Evolutionary conservation across 768 basidiomycete genomes (phyloP).

Genomic region (Boletus vinaceobasis): DNA sequence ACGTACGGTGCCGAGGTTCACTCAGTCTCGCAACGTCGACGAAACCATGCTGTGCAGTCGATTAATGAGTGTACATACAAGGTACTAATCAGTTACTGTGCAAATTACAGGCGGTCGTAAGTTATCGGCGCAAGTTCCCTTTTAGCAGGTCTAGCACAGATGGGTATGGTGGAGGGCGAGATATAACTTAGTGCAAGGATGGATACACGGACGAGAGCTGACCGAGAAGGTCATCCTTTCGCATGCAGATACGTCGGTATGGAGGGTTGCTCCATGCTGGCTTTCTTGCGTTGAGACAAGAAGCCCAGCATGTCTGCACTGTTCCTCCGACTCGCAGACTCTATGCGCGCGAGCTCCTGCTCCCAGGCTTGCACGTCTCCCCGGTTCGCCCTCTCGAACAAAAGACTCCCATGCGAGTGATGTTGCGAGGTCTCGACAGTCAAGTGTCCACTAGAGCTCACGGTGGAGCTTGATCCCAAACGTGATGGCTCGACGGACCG

Average conservation of each 20-base stretch:
- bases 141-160: conserved; percentile 8
- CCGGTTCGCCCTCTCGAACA: conserved; percentile 28
- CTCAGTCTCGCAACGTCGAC: neutral
- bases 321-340: conserved; percentile 51
- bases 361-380: conserved; percentile 68
- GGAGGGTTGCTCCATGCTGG: conserved; percentile 18
- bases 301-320: conserved; percentile 38
- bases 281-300: conserved; percentile 27
- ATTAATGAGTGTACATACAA: conserved; percentile 15
- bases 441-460: conserved; percentile 49
- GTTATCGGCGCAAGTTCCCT: conserved; percentile 1
- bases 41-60: conserved; percentile 13
- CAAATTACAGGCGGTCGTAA: conserved; percentile 14
- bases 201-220: conserved; percentile 2
- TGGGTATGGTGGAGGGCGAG: conserved; percentile 1
- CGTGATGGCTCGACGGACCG: conserved; percentile 27
- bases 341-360: conserved; percentile 70
- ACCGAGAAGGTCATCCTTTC: conserved; percentile 17
- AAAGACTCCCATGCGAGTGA: conserved; percentile 14
- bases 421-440: conserved; percentile 17
- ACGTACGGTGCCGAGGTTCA: neutral
- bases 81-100: conserved; percentile 3
- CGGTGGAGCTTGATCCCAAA: conserved; percentile 28
- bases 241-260: conserved; percentile 22
- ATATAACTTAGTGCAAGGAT: conserved; percentile 10